Conservation (phyloP, 108 stramenopile species). For the Skeletonema menzelii region DNA sequence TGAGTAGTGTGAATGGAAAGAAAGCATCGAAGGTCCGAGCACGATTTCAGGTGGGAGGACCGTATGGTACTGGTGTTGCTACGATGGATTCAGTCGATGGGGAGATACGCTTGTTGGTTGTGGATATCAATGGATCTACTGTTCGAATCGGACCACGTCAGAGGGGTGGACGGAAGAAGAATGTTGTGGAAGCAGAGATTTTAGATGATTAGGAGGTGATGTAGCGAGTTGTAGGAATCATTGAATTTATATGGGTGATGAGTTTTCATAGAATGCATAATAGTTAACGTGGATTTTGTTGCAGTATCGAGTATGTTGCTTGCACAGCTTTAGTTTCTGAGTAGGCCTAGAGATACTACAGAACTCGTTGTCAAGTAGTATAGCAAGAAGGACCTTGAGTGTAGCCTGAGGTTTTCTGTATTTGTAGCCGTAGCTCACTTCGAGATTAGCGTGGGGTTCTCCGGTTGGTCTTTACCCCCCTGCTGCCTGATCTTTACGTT, state of each 20-base stretch:
- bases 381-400: too few relatives aligned
- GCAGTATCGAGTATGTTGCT: too few relatives aligned
- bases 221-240: background rate
- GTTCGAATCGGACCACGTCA: background rate
- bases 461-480: too few relatives aligned
- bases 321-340: too few relatives aligned
- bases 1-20: conserved; percentile 61
- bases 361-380: too few relatives aligned
- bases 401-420: too few relatives aligned
- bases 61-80: conserved; percentile 49
- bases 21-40: conserved; percentile 51
- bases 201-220: conserved; percentile 49
- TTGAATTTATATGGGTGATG: background rate
- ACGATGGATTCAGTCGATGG: conserved; percentile 53
- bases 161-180: conserved; percentile 36
- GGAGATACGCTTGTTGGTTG: conserved; percentile 49
- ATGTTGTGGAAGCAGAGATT: conserved; percentile 78
- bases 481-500: too few relatives aligned
- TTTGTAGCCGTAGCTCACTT: too few relatives aligned
- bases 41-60: conserved; percentile 61
- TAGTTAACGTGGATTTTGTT: background rate
- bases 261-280: background rate
- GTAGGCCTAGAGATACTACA: too few relatives aligned
- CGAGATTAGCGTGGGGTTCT: too few relatives aligned
- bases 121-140: conserved; percentile 52